phyloP scores from a whole-genome alignment of 345 rosid species.

The Diplotaxis tenuifolia region DNA sequence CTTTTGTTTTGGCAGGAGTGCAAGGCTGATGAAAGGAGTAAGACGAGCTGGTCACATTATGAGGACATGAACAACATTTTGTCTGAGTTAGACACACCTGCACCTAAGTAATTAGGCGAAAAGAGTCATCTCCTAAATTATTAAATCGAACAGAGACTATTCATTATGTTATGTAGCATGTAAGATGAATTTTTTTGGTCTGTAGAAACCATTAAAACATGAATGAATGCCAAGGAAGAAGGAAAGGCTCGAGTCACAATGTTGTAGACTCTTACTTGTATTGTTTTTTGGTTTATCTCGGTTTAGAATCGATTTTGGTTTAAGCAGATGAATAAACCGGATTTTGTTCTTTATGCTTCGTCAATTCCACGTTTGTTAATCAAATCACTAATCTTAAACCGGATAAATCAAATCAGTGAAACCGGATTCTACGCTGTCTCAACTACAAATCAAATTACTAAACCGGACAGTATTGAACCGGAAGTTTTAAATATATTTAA shows the following conservation, averaged over 20 bases:
- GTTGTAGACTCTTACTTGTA: background rate
- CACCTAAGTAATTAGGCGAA: slow-evolving; percentile 10
- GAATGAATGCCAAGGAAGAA: background rate
- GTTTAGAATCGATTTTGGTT: background rate
- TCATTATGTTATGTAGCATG: slow-evolving; percentile 11
- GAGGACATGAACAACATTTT: slow-evolving; percentile 64
- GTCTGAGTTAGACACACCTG: slow-evolving; percentile 46
- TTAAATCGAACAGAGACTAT: slow-evolving; percentile 6
- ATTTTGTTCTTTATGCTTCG: background rate
- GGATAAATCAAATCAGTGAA: too few relatives aligned
- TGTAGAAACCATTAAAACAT: slow-evolving; percentile 26
- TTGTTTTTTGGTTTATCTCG: background rate
- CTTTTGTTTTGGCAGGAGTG: slow-evolving; percentile 50
- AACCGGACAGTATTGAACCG: background rate
- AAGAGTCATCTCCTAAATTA: slow-evolving; percentile 3
- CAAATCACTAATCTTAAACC: too few relatives aligned
- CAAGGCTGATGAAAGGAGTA: slow-evolving; percentile 45
- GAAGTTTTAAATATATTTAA: background rate
- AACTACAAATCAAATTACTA: background rate
- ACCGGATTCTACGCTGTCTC: background rate
- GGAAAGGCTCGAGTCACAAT: background rate
- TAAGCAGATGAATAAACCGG: slow-evolving; percentile 1
- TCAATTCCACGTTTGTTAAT: too few relatives aligned
- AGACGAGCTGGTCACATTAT: slow-evolving; percentile 67
- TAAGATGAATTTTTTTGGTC: slow-evolving; percentile 9